A percentile compares a stretch with the other conserved stretches of the same genome.
Evolutionary conservation across 179 eudicot genomes (phyloP).

Genomic region (Spinacia oleracea): DNA sequence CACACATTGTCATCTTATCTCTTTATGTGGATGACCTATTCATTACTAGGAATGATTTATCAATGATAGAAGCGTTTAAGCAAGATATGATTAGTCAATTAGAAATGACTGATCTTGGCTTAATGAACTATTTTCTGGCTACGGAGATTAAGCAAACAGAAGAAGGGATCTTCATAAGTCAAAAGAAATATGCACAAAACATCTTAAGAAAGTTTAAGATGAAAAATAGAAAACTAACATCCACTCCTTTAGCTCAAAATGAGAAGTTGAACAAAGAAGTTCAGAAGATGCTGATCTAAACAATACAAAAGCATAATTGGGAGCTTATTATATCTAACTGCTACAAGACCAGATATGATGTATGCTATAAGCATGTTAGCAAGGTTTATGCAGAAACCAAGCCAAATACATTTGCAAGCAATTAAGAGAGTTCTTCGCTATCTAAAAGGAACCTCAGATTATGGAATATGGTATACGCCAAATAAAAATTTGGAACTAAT

Average conservation of each 20-base stretch:
- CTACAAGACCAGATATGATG: neutral
- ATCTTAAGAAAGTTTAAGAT: neutral
- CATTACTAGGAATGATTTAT: neutral
- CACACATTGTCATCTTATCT: neutral
- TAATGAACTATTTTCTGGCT: neutral
- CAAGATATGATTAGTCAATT: conserved; percentile 8
- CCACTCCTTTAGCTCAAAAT: neutral
- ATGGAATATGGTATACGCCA: too few species aligned
- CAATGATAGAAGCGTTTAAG: neutral
- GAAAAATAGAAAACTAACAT: neutral
- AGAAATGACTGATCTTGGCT: neutral
- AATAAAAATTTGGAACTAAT: too few species aligned
- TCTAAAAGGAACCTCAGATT: too few species aligned
- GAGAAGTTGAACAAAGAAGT: neutral
- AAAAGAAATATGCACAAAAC: neutral
- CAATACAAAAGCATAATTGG: conserved; percentile 1
- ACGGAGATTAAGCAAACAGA: neutral
- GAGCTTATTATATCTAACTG: neutral
- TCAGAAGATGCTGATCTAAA: neutral
- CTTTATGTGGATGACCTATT: conserved; percentile 4
- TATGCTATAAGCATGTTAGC: neutral
- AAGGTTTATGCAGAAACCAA: too few species aligned
- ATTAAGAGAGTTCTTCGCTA: too few species aligned
- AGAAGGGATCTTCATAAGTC: neutral
- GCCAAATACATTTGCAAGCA: too few species aligned